A percentile compares a stretch with the other conserved stretches of the same genome.
phyloP scores from a whole-genome alignment of 208 protist species.

The Strigomonas galati region DNA sequence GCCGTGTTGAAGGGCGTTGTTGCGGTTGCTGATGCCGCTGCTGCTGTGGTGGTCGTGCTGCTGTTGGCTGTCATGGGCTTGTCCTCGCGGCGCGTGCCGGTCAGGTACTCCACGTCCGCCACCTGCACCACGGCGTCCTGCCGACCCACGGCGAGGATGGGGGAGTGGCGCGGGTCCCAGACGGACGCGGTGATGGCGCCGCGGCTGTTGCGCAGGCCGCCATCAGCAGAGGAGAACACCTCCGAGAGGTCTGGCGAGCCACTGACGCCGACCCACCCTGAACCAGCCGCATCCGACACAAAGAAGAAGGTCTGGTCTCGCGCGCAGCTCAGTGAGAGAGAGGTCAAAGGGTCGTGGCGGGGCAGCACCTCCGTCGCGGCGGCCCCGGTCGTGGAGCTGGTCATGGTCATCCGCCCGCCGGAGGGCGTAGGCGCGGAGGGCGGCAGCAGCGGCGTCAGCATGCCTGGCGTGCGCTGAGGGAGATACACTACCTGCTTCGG shows the following conservation, averaged over 20 bases:
- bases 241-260: not conserved
- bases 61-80: not conserved
- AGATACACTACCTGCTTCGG: too few species aligned
- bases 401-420: too few species aligned
- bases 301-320: constrained; percentile 34
- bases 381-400: too few species aligned
- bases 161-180: constrained; percentile 58
- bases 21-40: not conserved
- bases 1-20: not conserved
- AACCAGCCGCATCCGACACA: constrained; percentile 18
- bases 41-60: not conserved
- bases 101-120: constrained; percentile 52
- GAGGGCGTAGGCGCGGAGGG: too few species aligned
- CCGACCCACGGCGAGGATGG: constrained; percentile 57
- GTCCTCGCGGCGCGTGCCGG: constrained; percentile 3
- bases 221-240: not conserved
- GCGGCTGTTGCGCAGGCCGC: not conserved
- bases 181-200: constrained; percentile 33
- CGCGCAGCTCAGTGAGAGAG: constrained; percentile 61
- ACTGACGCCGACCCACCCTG: constrained; percentile 18
- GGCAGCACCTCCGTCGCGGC: too few species aligned
- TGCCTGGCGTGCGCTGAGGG: too few species aligned
- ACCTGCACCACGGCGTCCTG: constrained; percentile 59
- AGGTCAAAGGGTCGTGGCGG: constrained; percentile 7
- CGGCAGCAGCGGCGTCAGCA: not conserved